Percentiles rank a stretch among this genome's conserved stretches.
Conservation (phyloP, 768 basidiomycete genomes). For the Dioszegia aurantiaca region DNA sequence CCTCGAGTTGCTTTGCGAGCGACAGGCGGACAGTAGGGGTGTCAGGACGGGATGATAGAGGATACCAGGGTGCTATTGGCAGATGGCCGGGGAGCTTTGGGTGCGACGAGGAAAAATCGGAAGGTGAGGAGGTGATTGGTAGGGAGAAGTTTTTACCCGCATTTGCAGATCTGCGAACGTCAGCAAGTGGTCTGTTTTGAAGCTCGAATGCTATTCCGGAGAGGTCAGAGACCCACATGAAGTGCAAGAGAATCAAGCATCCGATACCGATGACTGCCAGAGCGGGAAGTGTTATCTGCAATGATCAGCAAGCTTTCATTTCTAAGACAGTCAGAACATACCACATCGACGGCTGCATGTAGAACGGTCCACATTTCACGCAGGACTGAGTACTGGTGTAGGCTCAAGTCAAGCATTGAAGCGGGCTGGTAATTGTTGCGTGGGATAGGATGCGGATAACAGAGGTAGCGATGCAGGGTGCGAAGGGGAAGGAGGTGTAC, state of each 20-base stretch:
- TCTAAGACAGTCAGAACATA: slow-evolving; percentile 13
- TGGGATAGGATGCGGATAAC: background rate
- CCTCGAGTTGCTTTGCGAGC: slow-evolving; percentile 1
- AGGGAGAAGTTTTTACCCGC: background rate
- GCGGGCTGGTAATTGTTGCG: background rate
- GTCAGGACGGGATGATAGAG: background rate
- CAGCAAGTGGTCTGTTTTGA: background rate
- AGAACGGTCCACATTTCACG: slow-evolving; percentile 6
- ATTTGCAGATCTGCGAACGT: background rate
- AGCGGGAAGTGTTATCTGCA: slow-evolving; percentile 35
- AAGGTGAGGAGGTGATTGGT: background rate
- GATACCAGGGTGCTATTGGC: background rate
- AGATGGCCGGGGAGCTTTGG: background rate
- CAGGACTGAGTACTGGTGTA: background rate
- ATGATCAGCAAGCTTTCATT: background rate
- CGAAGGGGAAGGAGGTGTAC: too few species aligned
- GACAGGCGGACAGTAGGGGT: slow-evolving; percentile 3
- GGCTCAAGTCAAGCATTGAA: background rate
- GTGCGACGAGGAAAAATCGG: background rate
- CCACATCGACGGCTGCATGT: slow-evolving; percentile 19
- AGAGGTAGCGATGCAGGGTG: background rate
- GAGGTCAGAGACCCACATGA: slow-evolving; percentile 26
- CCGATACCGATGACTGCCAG: slow-evolving; percentile 30
- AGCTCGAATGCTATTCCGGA: too few species aligned
- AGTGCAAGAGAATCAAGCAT: slow-evolving; percentile 26